Conservation (phyloP, 495 filamentous ascomycete genomes). For the Peziza echinospora region DNA sequence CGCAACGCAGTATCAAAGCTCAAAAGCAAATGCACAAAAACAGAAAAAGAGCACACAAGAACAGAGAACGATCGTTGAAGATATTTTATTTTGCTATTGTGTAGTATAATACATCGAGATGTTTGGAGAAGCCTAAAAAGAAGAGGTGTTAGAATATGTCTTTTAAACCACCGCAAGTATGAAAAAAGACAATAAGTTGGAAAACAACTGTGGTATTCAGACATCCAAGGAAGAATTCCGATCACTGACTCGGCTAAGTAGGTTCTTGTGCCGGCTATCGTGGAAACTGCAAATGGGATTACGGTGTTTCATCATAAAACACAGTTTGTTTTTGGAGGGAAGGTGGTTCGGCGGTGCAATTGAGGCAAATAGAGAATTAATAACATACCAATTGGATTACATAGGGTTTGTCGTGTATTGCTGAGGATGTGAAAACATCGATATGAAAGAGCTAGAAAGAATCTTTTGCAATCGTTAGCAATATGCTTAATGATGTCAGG, state of each 20-base stretch:
- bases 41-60: neutral
- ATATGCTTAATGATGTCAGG: too few relatives aligned
- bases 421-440: neutral
- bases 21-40: neutral
- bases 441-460: neutral
- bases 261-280: constrained; percentile 27
- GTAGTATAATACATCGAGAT: too few relatives aligned
- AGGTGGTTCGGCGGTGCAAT: too few relatives aligned
- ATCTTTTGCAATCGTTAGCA: too few relatives aligned
- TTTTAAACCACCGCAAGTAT: too few relatives aligned
- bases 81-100: neutral
- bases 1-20: too few relatives aligned
- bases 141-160: neutral
- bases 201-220: constrained; percentile 16
- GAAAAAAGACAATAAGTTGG: too few relatives aligned
- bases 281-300: constrained; percentile 31
- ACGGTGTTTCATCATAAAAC: constrained; percentile 25
- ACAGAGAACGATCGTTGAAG: neutral
- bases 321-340: neutral
- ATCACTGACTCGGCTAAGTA: constrained; percentile 24
- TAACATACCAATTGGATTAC: too few relatives aligned
- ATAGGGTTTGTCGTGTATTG: too few relatives aligned
- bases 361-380: constrained; percentile 1
- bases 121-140: neutral
- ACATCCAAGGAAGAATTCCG: constrained; percentile 30